A percentile compares a stretch with the other conserved stretches of the same genome.
Evolutionary conservation across 2,329 filamentous ascomycete species (phyloP).

Genomic region (Sclerotinia spermophila): DNA sequence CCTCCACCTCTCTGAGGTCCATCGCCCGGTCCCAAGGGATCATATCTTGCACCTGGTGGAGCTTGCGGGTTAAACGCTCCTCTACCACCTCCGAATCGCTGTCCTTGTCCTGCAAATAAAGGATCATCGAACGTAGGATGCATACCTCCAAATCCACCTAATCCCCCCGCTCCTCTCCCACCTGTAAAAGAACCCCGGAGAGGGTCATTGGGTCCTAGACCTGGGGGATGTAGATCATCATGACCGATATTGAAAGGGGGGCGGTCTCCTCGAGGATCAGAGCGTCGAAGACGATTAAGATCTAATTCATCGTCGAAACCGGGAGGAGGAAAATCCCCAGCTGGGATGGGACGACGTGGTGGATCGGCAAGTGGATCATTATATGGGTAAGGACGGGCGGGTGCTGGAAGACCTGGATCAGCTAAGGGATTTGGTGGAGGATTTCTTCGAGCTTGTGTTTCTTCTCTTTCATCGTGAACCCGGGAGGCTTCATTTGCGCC

Average conservation of each 20-base stretch:
- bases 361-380: slow-evolving; percentile 62
- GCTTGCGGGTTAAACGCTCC: slow-evolving; percentile 59
- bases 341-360: slow-evolving; percentile 60
- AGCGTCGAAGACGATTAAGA: slow-evolving; percentile 63
- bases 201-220: slow-evolving; percentile 81
- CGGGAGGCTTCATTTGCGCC: slow-evolving; percentile 38
- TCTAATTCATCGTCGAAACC: slow-evolving; percentile 93
- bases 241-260: slow-evolving; percentile 72
- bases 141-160: slow-evolving; percentile 67
- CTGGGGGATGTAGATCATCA: slow-evolving; percentile 82
- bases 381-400: slow-evolving; percentile 65
- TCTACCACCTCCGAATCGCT: slow-evolving; percentile 40
- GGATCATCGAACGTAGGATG: slow-evolving; percentile 94
- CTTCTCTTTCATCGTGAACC: slow-evolving; percentile 42
- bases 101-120: slow-evolving; percentile 59
- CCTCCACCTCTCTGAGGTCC: slow-evolving; percentile 47
- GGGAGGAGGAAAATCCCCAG: slow-evolving; percentile 75
- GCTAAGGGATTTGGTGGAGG: slow-evolving; percentile 38
- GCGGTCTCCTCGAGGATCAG: slow-evolving; percentile 37
- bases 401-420: slow-evolving; percentile 47
- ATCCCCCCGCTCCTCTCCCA: slow-evolving; percentile 53
- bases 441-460: slow-evolving; percentile 43
- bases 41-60: slow-evolving; percentile 87
- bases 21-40: slow-evolving; percentile 74
- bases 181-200: slow-evolving; percentile 63